Conservation (phyloP, 352 stramenopile species). For the Elongisporangium undulatum region DNA sequence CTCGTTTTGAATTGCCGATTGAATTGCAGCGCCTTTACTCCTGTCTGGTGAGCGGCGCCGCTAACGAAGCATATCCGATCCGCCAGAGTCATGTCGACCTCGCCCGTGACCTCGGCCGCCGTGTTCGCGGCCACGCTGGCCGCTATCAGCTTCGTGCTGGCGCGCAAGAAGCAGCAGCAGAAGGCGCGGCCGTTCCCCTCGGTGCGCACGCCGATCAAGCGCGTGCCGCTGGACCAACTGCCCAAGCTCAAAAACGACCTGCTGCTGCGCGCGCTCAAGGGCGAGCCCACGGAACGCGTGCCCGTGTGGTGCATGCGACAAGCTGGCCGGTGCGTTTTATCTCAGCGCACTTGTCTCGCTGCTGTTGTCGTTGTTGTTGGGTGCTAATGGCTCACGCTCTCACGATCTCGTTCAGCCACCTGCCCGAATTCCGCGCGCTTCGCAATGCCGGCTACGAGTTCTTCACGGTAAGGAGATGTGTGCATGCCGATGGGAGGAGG, state of each 20-base stretch:
- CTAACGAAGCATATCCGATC: neutral
- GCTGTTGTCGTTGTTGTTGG: slow-evolving; percentile 2
- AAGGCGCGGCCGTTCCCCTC: slow-evolving; percentile 52
- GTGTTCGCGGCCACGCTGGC: slow-evolving; percentile 37
- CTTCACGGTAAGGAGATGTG: slow-evolving; percentile 55
- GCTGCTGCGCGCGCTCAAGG: slow-evolving; percentile 78
- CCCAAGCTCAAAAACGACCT: slow-evolving; percentile 90
- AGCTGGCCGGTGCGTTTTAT: slow-evolving; percentile 88
- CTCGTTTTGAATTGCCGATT: neutral
- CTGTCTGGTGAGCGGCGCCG: neutral
- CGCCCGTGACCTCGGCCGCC: slow-evolving; percentile 18
- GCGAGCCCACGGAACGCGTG: slow-evolving; percentile 86
- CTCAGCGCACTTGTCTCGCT: neutral
- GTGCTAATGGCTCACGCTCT: neutral
- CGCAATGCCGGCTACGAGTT: slow-evolving; percentile 84
- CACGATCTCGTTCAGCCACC: slow-evolving; percentile 34
- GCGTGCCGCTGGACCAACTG: slow-evolving; percentile 58
- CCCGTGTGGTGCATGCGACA: slow-evolving; percentile 98
- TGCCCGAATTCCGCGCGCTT: slow-evolving; percentile 86
- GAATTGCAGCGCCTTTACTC: neutral
- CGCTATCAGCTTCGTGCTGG: slow-evolving; percentile 52
- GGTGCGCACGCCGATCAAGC: slow-evolving; percentile 65
- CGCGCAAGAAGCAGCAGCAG: slow-evolving; percentile 43
- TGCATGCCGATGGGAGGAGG: neutral
- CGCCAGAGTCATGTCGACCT: neutral